Evolutionary conservation across 2,329 filamentous ascomycete genomes (phyloP).

Genomic region (Daldinia eschscholtzii): DNA sequence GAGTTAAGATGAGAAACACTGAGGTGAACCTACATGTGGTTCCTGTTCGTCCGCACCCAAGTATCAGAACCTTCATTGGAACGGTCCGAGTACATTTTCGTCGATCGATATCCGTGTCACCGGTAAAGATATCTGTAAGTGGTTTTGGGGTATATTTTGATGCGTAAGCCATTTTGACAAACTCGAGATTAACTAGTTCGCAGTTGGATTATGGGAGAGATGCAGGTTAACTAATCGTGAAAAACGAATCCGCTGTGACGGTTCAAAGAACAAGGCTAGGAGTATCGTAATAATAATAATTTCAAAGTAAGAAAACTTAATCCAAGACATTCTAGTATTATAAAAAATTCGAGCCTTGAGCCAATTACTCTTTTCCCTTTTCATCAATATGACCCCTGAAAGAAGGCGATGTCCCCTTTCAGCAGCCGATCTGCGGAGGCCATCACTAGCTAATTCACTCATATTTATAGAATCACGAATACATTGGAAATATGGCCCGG

Average conservation of each 20-base stretch:
- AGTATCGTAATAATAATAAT: neutral
- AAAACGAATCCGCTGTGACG: neutral
- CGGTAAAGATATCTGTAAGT: constrained; percentile 71
- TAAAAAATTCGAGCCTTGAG: neutral
- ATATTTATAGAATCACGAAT: neutral
- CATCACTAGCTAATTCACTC: neutral
- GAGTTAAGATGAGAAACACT: too few species aligned
- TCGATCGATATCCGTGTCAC: constrained; percentile 76
- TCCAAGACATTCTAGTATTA: neutral
- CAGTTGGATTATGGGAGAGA: too few species aligned
- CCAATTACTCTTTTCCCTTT: neutral
- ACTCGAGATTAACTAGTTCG: neutral
- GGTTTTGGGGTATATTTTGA: constrained; percentile 57
- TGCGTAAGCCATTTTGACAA: constrained; percentile 46
- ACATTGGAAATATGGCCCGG: neutral
- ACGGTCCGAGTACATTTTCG: constrained; percentile 74
- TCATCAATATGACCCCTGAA: neutral
- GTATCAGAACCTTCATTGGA: constrained; percentile 78
- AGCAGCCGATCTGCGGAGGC: neutral
- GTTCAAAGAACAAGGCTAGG: neutral
- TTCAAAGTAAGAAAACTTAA: neutral
- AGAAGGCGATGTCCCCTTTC: neutral
- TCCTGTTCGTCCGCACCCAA: constrained; percentile 77
- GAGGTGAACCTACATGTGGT: constrained; percentile 77
- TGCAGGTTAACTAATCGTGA: neutral